A percentile compares a stretch with the other conserved stretches of the same genome.
These are phyloP conservation scores for Cucurbitaria berberidis DNA, from an alignment of 2,329 filamentous ascomycete genomes.

Conservation along the genomic window DNA sequence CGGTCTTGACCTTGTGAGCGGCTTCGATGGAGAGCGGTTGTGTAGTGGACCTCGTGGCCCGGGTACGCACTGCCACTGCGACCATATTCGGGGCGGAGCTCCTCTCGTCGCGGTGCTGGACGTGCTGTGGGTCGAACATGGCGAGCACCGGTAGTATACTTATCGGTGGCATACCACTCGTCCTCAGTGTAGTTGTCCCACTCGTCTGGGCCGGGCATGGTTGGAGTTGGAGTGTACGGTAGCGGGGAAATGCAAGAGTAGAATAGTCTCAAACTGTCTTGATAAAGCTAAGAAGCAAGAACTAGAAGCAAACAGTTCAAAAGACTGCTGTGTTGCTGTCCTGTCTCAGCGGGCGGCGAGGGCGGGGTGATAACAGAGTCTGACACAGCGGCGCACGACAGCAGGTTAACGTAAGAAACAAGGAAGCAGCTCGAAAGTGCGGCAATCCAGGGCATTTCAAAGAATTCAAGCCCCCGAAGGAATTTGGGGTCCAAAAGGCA, in stretches of 20 bases:
- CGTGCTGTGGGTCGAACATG: slow-evolving; percentile 30
- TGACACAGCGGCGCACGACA: slow-evolving; percentile 25
- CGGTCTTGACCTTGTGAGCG: slow-evolving; percentile 53
- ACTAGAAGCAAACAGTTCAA: slow-evolving; percentile 16
- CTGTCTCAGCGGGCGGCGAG: slow-evolving; percentile 22
- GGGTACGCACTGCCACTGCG: slow-evolving; percentile 41
- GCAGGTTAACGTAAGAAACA: slow-evolving; percentile 22
- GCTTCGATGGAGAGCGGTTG: slow-evolving; percentile 50
- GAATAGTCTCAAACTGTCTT: not conserved
- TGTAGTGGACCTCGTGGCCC: slow-evolving; percentile 34
- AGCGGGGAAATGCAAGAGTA: not conserved
- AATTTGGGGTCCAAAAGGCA: slow-evolving; percentile 32
- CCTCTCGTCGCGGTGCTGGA: slow-evolving; percentile 22
- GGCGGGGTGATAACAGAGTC: slow-evolving; percentile 24
- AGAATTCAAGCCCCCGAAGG: slow-evolving; percentile 17
- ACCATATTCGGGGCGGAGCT: slow-evolving; percentile 23
- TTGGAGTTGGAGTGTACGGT: not conserved
- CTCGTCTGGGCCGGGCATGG: slow-evolving; percentile 34
- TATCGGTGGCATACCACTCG: slow-evolving; percentile 36
- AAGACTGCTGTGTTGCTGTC: not conserved
- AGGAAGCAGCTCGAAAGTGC: slow-evolving; percentile 21
- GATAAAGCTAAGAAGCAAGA: not conserved
- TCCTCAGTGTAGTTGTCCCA: slow-evolving; percentile 37
- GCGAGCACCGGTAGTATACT: slow-evolving; percentile 35
- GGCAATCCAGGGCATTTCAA: slow-evolving; percentile 27